A percentile compares a stretch with the other conserved stretches of the same genome.
phyloP scores from a whole-genome alignment of 169 alveolate species.

The Plasmodium adleri region DNA sequence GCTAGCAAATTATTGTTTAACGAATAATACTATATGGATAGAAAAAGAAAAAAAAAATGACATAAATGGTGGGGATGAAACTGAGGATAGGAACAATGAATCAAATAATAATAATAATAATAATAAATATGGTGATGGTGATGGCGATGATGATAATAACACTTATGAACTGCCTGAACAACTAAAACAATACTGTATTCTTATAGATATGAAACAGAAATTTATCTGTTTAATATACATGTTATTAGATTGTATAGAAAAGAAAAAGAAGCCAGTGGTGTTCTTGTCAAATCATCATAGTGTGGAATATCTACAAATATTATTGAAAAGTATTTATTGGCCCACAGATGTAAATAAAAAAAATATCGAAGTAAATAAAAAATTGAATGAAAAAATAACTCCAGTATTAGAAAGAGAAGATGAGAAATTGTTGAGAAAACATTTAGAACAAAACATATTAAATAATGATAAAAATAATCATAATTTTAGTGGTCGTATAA shows the following conservation, averaged over 20 bases:
- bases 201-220: conserved; percentile 25
- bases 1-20: conserved; percentile 84
- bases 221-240: conserved; percentile 23
- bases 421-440: conserved; percentile 25
- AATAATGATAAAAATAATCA: conserved; percentile 12
- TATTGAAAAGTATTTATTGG: conserved; percentile 80
- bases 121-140: background rate
- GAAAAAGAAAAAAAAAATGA: background rate
- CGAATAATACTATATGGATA: conserved; percentile 78
- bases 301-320: conserved; percentile 75
- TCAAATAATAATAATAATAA: background rate
- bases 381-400: conserved; percentile 4
- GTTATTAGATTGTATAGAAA: conserved; percentile 18
- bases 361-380: conserved; percentile 49
- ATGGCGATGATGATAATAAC: background rate
- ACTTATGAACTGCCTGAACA: conserved; percentile 43
- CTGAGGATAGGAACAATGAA: background rate
- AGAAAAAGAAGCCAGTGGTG: conserved; percentile 63
- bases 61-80: background rate
- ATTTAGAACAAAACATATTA: conserved; percentile 23
- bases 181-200: conserved; percentile 29
- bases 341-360: conserved; percentile 76
- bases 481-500: background rate
- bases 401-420: conserved; percentile 19
- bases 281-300: conserved; percentile 84